Evolutionary conservation across 139 green algal genomes (phyloP).

Genomic region (Deuterostichococcus epilithicus): DNA sequence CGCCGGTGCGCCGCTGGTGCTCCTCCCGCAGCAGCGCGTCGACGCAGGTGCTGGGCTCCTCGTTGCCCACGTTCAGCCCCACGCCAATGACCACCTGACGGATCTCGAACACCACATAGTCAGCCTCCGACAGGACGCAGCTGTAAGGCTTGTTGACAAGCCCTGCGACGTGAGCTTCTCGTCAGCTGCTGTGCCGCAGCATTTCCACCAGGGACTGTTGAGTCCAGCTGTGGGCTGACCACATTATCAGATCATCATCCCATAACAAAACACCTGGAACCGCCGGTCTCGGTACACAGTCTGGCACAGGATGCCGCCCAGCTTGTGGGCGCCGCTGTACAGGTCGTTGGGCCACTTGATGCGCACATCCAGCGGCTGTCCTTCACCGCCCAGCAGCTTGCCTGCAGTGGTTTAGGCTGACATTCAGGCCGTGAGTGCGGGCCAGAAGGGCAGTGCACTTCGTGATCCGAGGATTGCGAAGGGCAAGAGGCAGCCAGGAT

Average conservation of each 20-base stretch:
- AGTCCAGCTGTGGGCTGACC: too few species aligned
- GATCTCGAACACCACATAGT: too few species aligned
- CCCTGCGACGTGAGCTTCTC: too few species aligned
- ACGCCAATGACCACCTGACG: slow-evolving; percentile 68
- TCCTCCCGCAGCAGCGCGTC: slow-evolving; percentile 52
- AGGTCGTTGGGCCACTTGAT: slow-evolving; percentile 99
- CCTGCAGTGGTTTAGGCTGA: too few species aligned
- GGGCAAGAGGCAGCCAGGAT: slow-evolving; percentile 1
- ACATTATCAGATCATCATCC: too few species aligned
- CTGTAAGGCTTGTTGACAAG: too few species aligned
- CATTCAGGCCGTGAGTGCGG: not conserved
- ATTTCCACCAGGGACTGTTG: too few species aligned
- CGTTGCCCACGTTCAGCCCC: slow-evolving; percentile 90
- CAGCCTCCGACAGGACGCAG: too few species aligned
- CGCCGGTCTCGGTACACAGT: slow-evolving; percentile 55
- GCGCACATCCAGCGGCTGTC: slow-evolving; percentile 46
- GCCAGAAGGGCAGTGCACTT: slow-evolving; percentile 2
- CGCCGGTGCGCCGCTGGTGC: not conserved
- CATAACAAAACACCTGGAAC: slow-evolving; percentile 48
- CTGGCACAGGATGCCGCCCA: slow-evolving; percentile 90
- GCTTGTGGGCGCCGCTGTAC: slow-evolving; percentile 73
- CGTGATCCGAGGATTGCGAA: too few species aligned
- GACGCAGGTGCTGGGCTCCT: slow-evolving; percentile 85
- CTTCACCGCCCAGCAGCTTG: not conserved
- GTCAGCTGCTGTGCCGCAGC: too few species aligned